Evolutionary conservation across 2,329 filamentous ascomycete species (phyloP), one percentile per base, ranked within the genome.

Genomic region (Boeremia lycopersici): DNA sequence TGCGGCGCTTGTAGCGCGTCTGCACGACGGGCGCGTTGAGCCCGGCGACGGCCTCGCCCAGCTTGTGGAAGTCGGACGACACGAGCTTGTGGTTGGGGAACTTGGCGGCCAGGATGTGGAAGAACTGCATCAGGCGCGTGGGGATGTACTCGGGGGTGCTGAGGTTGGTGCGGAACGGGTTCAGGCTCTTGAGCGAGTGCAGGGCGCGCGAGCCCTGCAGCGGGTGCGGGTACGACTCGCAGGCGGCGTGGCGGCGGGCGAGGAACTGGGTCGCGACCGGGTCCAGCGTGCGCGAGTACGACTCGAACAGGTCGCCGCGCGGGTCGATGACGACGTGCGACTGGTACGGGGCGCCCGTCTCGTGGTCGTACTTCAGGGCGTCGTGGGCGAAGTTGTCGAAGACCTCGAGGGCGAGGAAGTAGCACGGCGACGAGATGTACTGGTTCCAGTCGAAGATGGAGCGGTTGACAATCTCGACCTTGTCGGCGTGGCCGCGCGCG

Each of bases 301-400:
- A 97, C 76, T 98, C 95, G 79, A 90, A 93, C 70, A 99, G 95
- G 70, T 98, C 93, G 69, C 93, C 93, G 36, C 87, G 81, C 8
- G 80, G 82, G 72, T 96, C 91, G 69, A 99, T 88, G 34, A 99
- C 82, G 12, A 98, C 93, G 59, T 88, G 88, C 44, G 91, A 92
- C 78, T 99, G 96, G 49, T 96, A 83, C 0, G 93, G 90, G 62
- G 89, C 81, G 72, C 91, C 90, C 10, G 92, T 96, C 56, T 82
- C 77, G 10, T 89, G 82, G 76, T 98, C 89, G 78, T 98, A 99
- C 60, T 96, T 93, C 59, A 99, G 86, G 55, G 88, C 85, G 78
- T 99, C 95, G 79, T 99, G 96, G 31, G 91, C 88, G 73, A 99
- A 98, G 78, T 99, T 99, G 80, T 99, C 95, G 70, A 97, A 96